Conservation (phyloP, 805 yeast species). For the Zygosaccharomyces bisporus region DNA sequence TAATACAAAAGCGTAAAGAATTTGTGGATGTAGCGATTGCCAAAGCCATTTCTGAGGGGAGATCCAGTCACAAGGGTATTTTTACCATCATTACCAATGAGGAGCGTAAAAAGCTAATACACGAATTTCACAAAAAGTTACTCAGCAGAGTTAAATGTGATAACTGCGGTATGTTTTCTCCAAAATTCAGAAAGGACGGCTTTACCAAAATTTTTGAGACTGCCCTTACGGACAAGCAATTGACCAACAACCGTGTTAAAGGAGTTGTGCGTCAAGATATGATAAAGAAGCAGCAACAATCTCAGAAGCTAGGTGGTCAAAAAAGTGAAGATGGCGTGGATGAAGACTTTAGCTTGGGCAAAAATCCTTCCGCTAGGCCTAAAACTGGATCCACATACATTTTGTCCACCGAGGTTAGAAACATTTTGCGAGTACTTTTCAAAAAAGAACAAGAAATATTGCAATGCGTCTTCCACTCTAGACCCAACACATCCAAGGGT, state of each 20-base stretch:
- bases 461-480: constrained; percentile 73
- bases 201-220: constrained; percentile 87
- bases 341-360: constrained; percentile 36
- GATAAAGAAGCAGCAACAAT: constrained; percentile 43
- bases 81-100: constrained; percentile 82
- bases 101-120: constrained; percentile 73
- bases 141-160: constrained; percentile 84
- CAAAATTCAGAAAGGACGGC: constrained; percentile 93
- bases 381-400: constrained; percentile 79
- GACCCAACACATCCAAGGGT: constrained; percentile 53
- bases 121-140: constrained; percentile 70
- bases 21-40: constrained; percentile 71
- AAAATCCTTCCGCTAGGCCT: constrained; percentile 51
- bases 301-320: constrained; percentile 30
- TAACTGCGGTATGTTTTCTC: constrained; percentile 94
- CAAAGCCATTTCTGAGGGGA: constrained; percentile 71
- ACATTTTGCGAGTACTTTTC: constrained; percentile 72
- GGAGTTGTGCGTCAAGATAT: constrained; percentile 73
- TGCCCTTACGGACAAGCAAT: constrained; percentile 76
- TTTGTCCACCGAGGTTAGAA: constrained; percentile 81
- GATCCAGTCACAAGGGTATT: constrained; percentile 61
- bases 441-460: constrained; percentile 64
- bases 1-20: constrained; percentile 57
- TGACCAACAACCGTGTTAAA: constrained; percentile 74
- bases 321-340: constrained; percentile 29